Conservation (phyloP, 1,284 basidiomycete genomes). For the Ganoderma sinense region DNA sequence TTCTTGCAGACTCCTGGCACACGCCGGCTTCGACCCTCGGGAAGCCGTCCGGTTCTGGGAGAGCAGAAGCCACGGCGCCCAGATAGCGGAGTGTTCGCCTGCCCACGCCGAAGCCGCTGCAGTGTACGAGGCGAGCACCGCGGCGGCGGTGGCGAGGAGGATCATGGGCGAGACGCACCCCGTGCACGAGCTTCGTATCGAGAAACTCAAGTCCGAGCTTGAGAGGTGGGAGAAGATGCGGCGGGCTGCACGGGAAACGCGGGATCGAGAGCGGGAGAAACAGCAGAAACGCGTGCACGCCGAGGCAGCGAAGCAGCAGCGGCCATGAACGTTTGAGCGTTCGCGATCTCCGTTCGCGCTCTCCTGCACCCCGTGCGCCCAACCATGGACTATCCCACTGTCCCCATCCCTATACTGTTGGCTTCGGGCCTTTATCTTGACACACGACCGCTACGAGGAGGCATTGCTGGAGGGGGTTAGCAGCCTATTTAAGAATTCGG, state of each 20-base stretch:
- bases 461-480: not conserved
- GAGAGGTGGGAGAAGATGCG: conserved; percentile 68
- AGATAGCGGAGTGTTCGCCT: conserved; percentile 50
- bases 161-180: conserved; percentile 64
- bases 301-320: not conserved
- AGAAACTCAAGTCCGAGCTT: conserved; percentile 68
- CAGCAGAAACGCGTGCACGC: conserved; percentile 13
- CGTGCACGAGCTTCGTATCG: conserved; percentile 63
- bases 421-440: not conserved
- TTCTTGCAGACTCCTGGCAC: conserved; percentile 72
- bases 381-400: not conserved
- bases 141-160: conserved; percentile 32
- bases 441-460: not conserved
- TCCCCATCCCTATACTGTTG: not conserved
- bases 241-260: conserved; percentile 28
- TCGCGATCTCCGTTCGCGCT: not conserved
- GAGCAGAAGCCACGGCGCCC: conserved; percentile 44
- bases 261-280: conserved; percentile 23
- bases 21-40: conserved; percentile 87
- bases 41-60: conserved; percentile 82
- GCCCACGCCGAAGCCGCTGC: conserved; percentile 29
- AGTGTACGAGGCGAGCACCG: conserved; percentile 8
- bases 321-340: not conserved
- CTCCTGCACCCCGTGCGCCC: not conserved
- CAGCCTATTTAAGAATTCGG: not conserved